These are phyloP conservation scores for Aurinia saxatilis DNA, from an alignment of 345 rosid species.

Conservation along the genomic window DNA sequence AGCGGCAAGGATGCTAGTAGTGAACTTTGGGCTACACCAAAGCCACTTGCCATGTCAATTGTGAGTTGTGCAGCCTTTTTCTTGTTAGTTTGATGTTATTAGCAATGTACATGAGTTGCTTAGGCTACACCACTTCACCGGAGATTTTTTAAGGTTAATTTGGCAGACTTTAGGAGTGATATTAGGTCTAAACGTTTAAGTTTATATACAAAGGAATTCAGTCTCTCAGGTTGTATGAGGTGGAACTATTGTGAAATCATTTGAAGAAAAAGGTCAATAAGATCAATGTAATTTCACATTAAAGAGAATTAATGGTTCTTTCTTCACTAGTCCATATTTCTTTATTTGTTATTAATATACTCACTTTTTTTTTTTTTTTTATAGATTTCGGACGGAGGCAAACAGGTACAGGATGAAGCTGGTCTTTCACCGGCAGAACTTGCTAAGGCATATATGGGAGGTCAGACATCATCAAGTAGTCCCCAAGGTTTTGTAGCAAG, in stretches of 20 bases:
- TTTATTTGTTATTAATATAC: not conserved
- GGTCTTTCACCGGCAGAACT: conserved; percentile 74
- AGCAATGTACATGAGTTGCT: conserved; percentile 2
- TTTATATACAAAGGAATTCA: not conserved
- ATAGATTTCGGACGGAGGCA: conserved; percentile 11
- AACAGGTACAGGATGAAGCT: conserved; percentile 36
- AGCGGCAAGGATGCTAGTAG: conserved; percentile 33
- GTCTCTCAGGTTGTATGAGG: conserved; percentile 1
- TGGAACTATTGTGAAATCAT: conserved; percentile 2
- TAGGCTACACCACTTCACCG: not conserved
- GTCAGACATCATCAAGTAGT: conserved; percentile 40
- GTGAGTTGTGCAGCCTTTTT: conserved; percentile 33
- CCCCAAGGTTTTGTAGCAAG: conserved; percentile 35
- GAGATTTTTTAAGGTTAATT: not conserved
- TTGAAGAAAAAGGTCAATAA: not conserved
- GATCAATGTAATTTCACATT: not conserved
- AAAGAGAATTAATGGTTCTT: not conserved
- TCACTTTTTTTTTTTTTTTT: not conserved
- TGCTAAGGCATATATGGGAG: conserved; percentile 79
- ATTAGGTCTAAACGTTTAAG: not conserved
- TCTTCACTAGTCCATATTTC: not conserved
- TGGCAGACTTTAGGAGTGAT: not conserved
- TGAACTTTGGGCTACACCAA: conserved; percentile 34
- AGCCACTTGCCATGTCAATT: conserved; percentile 39
- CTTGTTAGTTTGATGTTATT: not conserved